Conservation (phyloP, 768 basidiomycete genomes). For the Pisolithus microcarpus region DNA sequence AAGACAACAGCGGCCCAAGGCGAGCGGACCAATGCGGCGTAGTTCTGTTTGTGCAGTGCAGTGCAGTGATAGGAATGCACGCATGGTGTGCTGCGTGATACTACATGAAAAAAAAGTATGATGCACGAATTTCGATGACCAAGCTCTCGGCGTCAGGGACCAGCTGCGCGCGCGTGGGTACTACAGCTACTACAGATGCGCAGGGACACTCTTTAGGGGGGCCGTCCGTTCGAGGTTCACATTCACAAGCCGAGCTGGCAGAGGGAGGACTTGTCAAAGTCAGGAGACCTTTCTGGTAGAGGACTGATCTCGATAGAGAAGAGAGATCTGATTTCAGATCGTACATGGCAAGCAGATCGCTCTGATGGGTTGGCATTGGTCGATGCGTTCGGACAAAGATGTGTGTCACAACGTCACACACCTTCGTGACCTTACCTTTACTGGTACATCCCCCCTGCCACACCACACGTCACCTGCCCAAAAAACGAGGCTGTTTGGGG, state of each 20-base stretch:
- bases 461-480: not conserved
- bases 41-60: not conserved
- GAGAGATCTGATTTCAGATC: slow-evolving; percentile 6
- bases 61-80: too few relatives aligned
- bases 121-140: too few relatives aligned
- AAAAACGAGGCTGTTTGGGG: slow-evolving; percentile 1
- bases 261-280: not conserved
- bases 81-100: too few relatives aligned
- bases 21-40: not conserved
- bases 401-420: slow-evolving; percentile 8
- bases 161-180: too few relatives aligned
- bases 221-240: too few relatives aligned
- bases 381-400: not conserved
- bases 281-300: slow-evolving; percentile 7
- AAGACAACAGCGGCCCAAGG: not conserved
- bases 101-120: too few relatives aligned
- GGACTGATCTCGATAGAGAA: slow-evolving; percentile 1
- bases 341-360: slow-evolving; percentile 9
- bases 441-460: too few relatives aligned
- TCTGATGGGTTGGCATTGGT: slow-evolving; percentile 1
- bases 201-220: too few relatives aligned
- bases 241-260: not conserved
- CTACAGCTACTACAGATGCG: too few relatives aligned
- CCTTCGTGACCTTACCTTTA: slow-evolving; percentile 5
- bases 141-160: too few relatives aligned